Evolutionary conservation across 306 rosid genomes (phyloP), one percentile per base, ranked within the genome.

Genomic region (Trifolium repens): DNA sequence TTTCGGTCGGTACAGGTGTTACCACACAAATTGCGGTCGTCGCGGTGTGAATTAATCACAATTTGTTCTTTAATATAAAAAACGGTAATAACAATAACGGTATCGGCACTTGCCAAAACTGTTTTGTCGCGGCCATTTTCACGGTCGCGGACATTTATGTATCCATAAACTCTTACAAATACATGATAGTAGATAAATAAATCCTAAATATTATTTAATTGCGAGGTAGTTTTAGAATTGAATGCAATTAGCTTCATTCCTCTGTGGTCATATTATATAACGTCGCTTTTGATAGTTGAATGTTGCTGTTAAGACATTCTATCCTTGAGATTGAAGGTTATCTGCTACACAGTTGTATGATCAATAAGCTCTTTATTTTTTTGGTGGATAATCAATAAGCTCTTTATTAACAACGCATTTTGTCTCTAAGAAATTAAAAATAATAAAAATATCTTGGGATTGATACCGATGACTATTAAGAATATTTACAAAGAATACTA

Each of bases 251-350:
- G 72, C 69, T 79, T 76, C 72, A 71, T 82, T 70, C 75, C 79
- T 64, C 74, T 78, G 80, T 58, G 53, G 37, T 61, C 75, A 67
- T 40, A 46, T 27, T 66, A 37, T 46, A 77, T 54, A 67, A 17
- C 63, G 70, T 72, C 64, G 24, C 49, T 67, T 61, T 71, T 50
- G 77, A 54, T 66, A 62, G 81, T 77, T 79, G 72, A 74, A 32
- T 80, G 78, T 73, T 81, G 75, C 76, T 85, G 46, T 55, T n/a
- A 50, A 75, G 86, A 81, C 89, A 83, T 88, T 85, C 88, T 54
- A 72, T 81, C 66, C 66, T 59, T 74, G 78, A 78, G 32, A 72
- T 81, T 69, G 54, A 76, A 80, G 32, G 24, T 58, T 84, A 62
- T 16, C 27, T 71, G 66, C 71, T 72, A 16, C 66, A 69, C 75